Conservation (phyloP, 179 eudicot genomes). For the Amaranthus tricolor region DNA sequence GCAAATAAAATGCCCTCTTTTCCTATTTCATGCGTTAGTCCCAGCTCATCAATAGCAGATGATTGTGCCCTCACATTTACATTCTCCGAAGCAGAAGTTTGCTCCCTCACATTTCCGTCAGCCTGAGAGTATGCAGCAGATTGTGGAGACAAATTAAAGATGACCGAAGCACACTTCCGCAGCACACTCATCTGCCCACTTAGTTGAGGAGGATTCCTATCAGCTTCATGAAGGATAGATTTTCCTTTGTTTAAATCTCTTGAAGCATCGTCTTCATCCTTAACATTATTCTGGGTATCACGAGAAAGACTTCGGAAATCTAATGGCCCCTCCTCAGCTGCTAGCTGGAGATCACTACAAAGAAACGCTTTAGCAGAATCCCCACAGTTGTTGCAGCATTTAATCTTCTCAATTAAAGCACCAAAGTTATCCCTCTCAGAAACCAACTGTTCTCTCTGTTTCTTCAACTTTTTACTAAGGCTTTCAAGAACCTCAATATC, state of each 20-base stretch:
- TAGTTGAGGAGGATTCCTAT: slow-evolving; percentile 37
- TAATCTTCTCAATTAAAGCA: slow-evolving; percentile 55
- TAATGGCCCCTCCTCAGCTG: slow-evolving; percentile 35
- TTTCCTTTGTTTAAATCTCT: slow-evolving; percentile 13
- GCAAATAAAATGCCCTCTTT: slow-evolving; percentile 26
- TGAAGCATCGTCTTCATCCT: slow-evolving; percentile 27
- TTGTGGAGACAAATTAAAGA: slow-evolving; percentile 49
- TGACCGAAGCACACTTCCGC: slow-evolving; percentile 58
- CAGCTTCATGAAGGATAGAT: slow-evolving; percentile 24
- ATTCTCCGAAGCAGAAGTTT: slow-evolving; percentile 20
- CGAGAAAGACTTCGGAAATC: slow-evolving; percentile 32
- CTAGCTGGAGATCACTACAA: slow-evolving; percentile 43
- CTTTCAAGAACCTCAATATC: slow-evolving; percentile 66
- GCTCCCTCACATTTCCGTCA: slow-evolving; percentile 27
- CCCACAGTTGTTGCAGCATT: slow-evolving; percentile 65
- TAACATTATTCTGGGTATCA: slow-evolving; percentile 28
- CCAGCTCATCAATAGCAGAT: slow-evolving; percentile 33
- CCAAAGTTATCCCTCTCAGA: slow-evolving; percentile 56
- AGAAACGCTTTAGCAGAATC: slow-evolving; percentile 46
- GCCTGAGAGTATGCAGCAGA: slow-evolving; percentile 22
- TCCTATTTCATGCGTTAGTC: slow-evolving; percentile 32
- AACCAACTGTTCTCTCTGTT: slow-evolving; percentile 55
- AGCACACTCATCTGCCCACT: slow-evolving; percentile 60
- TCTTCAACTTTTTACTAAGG: slow-evolving; percentile 67
- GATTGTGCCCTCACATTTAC: slow-evolving; percentile 23